Percentiles rank a stretch among this genome's conserved stretches.
Evolutionary conservation across 345 rosid species (phyloP).

Genomic region (Camelina laxa): DNA sequence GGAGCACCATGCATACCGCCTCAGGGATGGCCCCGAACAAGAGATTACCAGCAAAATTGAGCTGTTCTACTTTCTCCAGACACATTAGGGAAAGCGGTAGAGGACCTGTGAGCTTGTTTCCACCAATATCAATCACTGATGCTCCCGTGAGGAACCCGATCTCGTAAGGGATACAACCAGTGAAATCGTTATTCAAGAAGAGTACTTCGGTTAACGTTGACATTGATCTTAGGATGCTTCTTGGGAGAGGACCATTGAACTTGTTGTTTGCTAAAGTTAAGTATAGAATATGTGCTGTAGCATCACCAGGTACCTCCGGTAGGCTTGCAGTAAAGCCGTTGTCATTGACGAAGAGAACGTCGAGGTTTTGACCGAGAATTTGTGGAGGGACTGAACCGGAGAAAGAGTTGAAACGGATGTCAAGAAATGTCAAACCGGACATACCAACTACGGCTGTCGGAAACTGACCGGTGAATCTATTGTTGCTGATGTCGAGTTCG

Average conservation of each 20-base stretch:
- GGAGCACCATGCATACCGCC: constrained; percentile 53
- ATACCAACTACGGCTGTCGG: constrained; percentile 63
- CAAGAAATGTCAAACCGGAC: constrained; percentile 63
- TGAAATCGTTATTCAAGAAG: constrained; percentile 65
- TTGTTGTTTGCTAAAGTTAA: constrained; percentile 86
- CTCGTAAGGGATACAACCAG: constrained; percentile 79
- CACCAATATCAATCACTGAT: constrained; percentile 60
- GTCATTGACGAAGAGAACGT: constrained; percentile 75
- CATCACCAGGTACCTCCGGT: constrained; percentile 55
- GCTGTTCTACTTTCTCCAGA: constrained; percentile 65
- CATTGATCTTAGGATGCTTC: constrained; percentile 60
- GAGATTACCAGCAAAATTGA: constrained; percentile 69
- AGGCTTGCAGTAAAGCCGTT: constrained; percentile 57
- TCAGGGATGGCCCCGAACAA: constrained; percentile 76
- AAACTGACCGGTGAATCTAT: constrained; percentile 73
- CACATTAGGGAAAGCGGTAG: constrained; percentile 66
- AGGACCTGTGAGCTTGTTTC: constrained; percentile 70
- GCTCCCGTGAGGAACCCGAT: constrained; percentile 66
- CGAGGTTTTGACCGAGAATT: constrained; percentile 62
- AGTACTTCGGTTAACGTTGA: constrained; percentile 62
- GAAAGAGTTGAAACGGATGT: constrained; percentile 75
- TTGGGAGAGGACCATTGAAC: constrained; percentile 71
- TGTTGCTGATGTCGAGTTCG: constrained; percentile 88
- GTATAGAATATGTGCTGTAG: constrained; percentile 48
- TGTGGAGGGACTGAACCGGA: constrained; percentile 75